These are phyloP conservation scores for Phytophthora syringae DNA, from an alignment of 352 stramenopile genomes.

Conservation along the genomic window DNA sequence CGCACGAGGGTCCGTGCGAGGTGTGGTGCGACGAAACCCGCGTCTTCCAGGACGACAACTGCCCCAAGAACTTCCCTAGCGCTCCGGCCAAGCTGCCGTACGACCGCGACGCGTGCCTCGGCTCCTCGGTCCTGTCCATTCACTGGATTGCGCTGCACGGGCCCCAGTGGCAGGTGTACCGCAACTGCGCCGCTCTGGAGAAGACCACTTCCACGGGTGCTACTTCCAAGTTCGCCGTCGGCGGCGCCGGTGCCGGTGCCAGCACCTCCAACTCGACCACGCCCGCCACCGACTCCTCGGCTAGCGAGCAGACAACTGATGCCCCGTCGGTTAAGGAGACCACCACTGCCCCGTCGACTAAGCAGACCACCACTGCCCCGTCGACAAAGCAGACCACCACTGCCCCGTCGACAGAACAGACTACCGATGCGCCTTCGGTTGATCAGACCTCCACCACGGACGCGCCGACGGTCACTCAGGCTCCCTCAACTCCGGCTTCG, in stretches of 20 bases:
- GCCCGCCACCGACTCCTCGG: conserved; percentile 24
- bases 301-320: conserved; percentile 9
- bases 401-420: too few relatives aligned
- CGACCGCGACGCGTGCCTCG: conserved; percentile 26
- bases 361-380: conserved; percentile 19
- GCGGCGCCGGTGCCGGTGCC: conserved; percentile 10
- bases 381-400: too few relatives aligned
- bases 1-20: conserved; percentile 31
- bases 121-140: conserved; percentile 23
- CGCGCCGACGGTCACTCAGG: conserved; percentile 15
- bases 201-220: conserved; percentile 32
- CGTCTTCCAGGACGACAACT: conserved; percentile 35
- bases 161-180: conserved; percentile 40
- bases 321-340: conserved; percentile 8
- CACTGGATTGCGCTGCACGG: conserved; percentile 41
- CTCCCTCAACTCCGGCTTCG: too few relatives aligned
- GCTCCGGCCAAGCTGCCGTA: conserved; percentile 31
- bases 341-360: conserved; percentile 11
- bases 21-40: conserved; percentile 25
- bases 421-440: conserved; percentile 14
- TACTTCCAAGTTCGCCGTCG: conserved; percentile 33
- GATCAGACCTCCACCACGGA: conserved; percentile 12
- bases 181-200: conserved; percentile 29
- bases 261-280: conserved; percentile 20
- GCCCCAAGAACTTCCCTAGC: conserved; percentile 28